phyloP scores from a whole-genome alignment of 768 basidiomycete genomes.

The Trametes cinnabarina region DNA sequence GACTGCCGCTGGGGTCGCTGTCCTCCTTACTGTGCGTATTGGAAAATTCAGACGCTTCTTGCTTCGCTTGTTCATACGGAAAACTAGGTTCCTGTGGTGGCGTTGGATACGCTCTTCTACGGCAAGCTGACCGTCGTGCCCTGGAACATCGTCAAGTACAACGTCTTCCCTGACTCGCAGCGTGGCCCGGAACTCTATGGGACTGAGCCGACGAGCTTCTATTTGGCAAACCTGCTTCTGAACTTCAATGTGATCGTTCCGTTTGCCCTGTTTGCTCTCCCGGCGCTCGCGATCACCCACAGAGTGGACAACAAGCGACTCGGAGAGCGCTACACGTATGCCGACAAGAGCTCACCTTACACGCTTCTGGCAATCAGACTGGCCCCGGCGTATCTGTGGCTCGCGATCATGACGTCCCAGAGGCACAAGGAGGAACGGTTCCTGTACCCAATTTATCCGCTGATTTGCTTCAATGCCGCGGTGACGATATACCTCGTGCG shows the following conservation, averaged over 20 bases:
- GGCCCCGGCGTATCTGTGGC: constrained; percentile 92
- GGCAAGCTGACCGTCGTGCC: constrained; percentile 77
- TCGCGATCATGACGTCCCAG: constrained; percentile 73
- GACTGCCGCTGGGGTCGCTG: constrained; percentile 50
- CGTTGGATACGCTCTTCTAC: constrained; percentile 84
- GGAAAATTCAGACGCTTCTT: background rate
- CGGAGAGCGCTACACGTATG: constrained; percentile 47
- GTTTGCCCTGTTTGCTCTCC: constrained; percentile 79
- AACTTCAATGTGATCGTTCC: constrained; percentile 91
- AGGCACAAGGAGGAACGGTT: constrained; percentile 99
- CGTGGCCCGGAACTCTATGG: constrained; percentile 94
- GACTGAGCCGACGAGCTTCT: constrained; percentile 83
- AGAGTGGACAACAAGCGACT: constrained; percentile 74
- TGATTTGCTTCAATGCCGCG: constrained; percentile 93
- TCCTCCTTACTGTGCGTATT: constrained; percentile 59
- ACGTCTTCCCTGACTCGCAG: constrained; percentile 77
- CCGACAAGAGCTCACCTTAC: constrained; percentile 75
- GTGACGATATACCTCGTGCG: constrained; percentile 81
- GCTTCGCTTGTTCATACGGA: background rate
- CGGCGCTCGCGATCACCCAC: constrained; percentile 73
- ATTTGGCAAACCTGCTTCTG: constrained; percentile 82
- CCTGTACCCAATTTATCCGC: constrained; percentile 90
- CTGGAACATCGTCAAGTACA: constrained; percentile 93
- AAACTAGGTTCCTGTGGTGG: constrained; percentile 74
- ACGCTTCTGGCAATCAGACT: constrained; percentile 73